Conservation (phyloP, 164 flowering plant species). For the Echeveria elegans region DNA sequence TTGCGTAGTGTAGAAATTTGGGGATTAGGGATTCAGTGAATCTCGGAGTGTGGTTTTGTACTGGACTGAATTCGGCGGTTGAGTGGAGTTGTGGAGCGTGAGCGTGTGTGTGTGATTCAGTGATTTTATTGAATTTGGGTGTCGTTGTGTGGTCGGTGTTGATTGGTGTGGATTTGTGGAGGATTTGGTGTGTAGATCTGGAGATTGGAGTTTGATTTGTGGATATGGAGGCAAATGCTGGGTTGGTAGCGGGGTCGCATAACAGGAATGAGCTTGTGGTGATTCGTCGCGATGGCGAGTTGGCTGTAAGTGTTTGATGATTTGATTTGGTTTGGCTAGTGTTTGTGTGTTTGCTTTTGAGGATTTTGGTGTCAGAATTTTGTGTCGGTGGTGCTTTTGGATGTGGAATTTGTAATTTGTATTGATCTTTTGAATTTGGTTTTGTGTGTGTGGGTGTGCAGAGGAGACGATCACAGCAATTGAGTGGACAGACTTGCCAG, state of each 20-base stretch:
- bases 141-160: neutral
- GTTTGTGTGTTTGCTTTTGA: neutral
- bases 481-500: conserved; percentile 13
- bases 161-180: too few species aligned
- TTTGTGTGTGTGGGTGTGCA: conserved; percentile 6
- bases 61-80: too few species aligned
- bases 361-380: neutral
- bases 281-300: conserved; percentile 41
- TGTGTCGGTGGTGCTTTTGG: neutral
- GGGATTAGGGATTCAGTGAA: neutral
- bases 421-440: neutral
- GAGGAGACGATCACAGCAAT: conserved; percentile 1
- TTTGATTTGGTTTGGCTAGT: neutral
- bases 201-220: neutral
- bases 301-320: conserved; percentile 26
- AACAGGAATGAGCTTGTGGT: conserved; percentile 53
- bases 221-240: conserved; percentile 50
- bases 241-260: conserved; percentile 56
- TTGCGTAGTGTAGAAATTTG: neutral
- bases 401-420: too few species aligned
- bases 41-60: neutral
- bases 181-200: neutral
- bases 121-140: neutral
- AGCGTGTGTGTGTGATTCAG: too few species aligned
- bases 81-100: neutral